These are phyloP conservation scores for Quercus parvula DNA, from an alignment of 306 rosid species.

Conservation along the genomic window DNA sequence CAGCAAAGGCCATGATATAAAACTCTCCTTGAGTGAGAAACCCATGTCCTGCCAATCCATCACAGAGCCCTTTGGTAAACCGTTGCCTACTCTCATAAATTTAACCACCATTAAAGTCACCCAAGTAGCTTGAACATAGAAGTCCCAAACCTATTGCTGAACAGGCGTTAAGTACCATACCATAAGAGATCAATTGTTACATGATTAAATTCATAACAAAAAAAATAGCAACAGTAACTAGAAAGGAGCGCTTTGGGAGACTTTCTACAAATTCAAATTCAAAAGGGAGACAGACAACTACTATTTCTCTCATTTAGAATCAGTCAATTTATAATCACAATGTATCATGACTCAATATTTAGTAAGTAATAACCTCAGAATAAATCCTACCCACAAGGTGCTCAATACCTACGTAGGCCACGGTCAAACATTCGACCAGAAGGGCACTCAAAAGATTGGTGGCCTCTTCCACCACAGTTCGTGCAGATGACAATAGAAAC, in stretches of 20 bases:
- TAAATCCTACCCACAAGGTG: background rate
- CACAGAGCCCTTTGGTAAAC: too few species aligned
- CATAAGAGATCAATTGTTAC: background rate
- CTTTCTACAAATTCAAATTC: background rate
- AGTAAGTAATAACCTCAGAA: background rate
- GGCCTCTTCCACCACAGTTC: constrained; percentile 27
- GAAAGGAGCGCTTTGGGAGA: background rate
- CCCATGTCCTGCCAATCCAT: too few species aligned
- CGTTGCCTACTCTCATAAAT: too few species aligned
- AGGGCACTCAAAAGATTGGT: constrained; percentile 22
- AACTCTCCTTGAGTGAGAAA: too few species aligned
- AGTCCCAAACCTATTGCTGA: background rate
- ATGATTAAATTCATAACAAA: background rate
- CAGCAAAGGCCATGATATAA: too few species aligned
- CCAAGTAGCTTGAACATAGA: too few species aligned
- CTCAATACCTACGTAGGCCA: constrained; percentile 1
- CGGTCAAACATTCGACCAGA: background rate
- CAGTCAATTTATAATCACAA: background rate
- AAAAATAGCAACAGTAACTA: background rate
- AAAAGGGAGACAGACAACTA: background rate
- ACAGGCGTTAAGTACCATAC: background rate
- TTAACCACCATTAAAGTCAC: too few species aligned
- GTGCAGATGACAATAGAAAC: constrained; percentile 9
- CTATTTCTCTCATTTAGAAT: background rate
- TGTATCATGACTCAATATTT: background rate